Evolutionary conservation across 345 rosid genomes (phyloP), one percentile per base, ranked within the genome.

Genomic region (Pelargonium nanum): DNA sequence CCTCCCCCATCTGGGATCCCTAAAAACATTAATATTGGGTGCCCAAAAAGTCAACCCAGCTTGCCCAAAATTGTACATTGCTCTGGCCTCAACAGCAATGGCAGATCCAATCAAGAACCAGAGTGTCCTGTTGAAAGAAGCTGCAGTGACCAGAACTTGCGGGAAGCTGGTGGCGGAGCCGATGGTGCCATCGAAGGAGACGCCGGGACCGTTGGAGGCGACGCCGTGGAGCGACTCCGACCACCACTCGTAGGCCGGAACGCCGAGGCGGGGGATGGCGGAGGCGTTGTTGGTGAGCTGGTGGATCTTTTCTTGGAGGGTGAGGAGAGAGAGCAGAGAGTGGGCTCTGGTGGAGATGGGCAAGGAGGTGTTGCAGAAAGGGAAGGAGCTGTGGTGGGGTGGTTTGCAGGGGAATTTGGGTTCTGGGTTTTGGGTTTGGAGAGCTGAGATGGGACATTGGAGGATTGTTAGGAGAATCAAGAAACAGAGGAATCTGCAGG

Each of bases 1-100:
- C 68, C 98, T 83, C 0, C 98, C 96, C 98, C 98, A 88, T 58
- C 98, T 85, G 26, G 95, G 98, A 58, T 92, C 96, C 73, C 95
- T 78, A 60, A 86, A 92, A 60, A 92, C 75, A 40, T 89, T 92
- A 40, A 92, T 69, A 70, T 83, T 87, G 0, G 98, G 98, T 5
- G 96, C 98, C 98, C 98, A 86, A 64, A 75, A 88, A 1, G 95
- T 86, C 83, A 92, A 72, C 75, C 95, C 95, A 55, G 95, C 90
- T 71, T 88, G 96, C 4, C 96, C 93, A 24, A 61, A 76, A 26
- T 86, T 88, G 60, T 89, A 81, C 95, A 92, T 92, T 6, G 96
- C 95, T 65, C 90, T 75, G 51, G 77, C 97, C 75, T 90, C 97
- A 24, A 80, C 65, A 4, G 83, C 87, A 2, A 87, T 71, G 5